Evolutionary conservation across 1,284 basidiomycete genomes (phyloP), one percentile per base, ranked within the genome.

Genomic region (Polyporus tsugae): DNA sequence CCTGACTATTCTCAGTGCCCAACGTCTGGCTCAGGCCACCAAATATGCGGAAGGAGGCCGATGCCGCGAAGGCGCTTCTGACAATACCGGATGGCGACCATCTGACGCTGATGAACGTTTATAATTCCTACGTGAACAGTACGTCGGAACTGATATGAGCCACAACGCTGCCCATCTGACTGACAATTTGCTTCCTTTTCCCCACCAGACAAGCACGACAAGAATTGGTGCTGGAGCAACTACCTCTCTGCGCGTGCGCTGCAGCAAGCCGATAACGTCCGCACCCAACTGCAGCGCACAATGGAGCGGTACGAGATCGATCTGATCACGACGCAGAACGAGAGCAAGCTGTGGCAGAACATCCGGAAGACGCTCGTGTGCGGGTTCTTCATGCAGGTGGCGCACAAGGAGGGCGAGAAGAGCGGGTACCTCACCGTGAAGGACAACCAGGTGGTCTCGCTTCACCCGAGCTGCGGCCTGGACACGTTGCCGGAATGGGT

Each of bases 341-440:
- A 94, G 80, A 89, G 89, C 78, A 93, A 91, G 76, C 90, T 95
- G 77, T 95, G 91, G 81, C 77, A 83, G 68, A 93, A 94, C 75
- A 92, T 99, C 69, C 90, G 95, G 38, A 91, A 93, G 80, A 92
- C 94, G 1, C 85, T 99, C 57, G 92, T 95, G 0, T 95, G 93
- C 77, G 97, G 97, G 0, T 99, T 96, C 86, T 99, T 99, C 83
- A 98, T 98, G 97, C 97, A 99, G 79, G 91, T 97, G 9, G 97
- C 97, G 6, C 96, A 98, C 81, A 95, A 95, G 79, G 95, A 96
- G 77, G 95, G 95, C n/a, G 94, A 95, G 76, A 96, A 95, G 83
- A 90, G 90, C 2, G 87, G 84, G 68, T 97, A 97, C 79, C 77
- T 91, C 72, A 99, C 96, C 0, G 91, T 98, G 72, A 99, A 98